A percentile compares a stretch with the other conserved stretches of the same genome.
phyloP scores from a whole-genome alignment of 2,329 filamentous ascomycete genomes.

The Thielaviopsis ethacetica region DNA sequence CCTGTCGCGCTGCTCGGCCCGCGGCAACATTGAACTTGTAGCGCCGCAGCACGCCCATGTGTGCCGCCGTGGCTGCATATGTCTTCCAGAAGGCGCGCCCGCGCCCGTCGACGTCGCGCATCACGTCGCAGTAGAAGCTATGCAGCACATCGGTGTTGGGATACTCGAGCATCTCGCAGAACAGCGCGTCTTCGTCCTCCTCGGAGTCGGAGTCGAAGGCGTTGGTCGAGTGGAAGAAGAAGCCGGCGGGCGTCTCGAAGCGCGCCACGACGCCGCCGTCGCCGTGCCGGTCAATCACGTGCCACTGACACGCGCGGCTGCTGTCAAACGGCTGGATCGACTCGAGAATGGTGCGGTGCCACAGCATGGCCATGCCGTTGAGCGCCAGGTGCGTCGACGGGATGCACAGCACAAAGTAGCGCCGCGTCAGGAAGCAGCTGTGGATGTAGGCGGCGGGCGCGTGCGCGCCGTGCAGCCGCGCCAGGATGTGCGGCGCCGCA shows the following conservation, averaged over 20 bases:
- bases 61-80: conserved; percentile 21
- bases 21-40: conserved; percentile 24
- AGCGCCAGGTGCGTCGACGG: conserved; percentile 46
- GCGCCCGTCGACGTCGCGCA: conserved; percentile 36
- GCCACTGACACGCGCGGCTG: conserved; percentile 45
- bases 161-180: conserved; percentile 50
- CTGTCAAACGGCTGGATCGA: conserved; percentile 48
- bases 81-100: conserved; percentile 27
- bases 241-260: conserved; percentile 52
- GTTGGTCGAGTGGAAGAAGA: conserved; percentile 69
- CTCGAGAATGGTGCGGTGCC: conserved; percentile 51
- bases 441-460: conserved; percentile 58
- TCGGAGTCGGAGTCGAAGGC: conserved; percentile 66
- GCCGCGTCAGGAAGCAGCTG: conserved; percentile 57
- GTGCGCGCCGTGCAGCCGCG: conserved; percentile 38
- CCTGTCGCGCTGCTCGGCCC: conserved; percentile 11
- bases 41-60: conserved; percentile 24
- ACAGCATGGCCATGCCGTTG: conserved; percentile 43
- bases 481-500: conserved; percentile 53
- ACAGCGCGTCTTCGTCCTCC: conserved; percentile 28
- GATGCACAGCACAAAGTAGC: conserved; percentile 57
- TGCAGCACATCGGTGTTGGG: conserved; percentile 48
- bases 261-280: conserved; percentile 49
- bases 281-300: conserved; percentile 51
- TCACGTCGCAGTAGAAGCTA: conserved; percentile 51